Evolutionary conservation across 495 filamentous ascomycete genomes (phyloP).

Genomic region (Aspergillus kassunensis): DNA sequence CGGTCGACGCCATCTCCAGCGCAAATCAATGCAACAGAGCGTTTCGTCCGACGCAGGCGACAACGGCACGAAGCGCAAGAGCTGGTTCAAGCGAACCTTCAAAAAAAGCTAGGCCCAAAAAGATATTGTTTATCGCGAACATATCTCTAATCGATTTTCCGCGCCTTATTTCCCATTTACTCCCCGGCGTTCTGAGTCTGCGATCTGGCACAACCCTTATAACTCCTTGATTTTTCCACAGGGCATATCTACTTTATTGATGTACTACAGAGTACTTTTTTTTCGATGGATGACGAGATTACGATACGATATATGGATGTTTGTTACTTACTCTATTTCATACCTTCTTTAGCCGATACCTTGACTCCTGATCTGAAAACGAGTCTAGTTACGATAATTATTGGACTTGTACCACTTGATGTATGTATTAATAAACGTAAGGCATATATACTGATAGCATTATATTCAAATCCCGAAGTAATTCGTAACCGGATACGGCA

Average conservation of each 20-base stretch:
- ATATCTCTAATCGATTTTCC: too few species aligned
- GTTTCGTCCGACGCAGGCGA: conserved; percentile 15
- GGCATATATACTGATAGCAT: neutral
- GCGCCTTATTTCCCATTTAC: too few species aligned
- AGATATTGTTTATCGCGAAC: neutral
- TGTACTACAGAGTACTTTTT: too few species aligned
- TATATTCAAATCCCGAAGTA: neutral
- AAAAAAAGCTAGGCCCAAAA: conserved; percentile 52
- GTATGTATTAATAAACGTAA: neutral
- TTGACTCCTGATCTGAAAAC: too few species aligned
- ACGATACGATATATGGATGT: conserved; percentile 24
- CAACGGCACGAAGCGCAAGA: conserved; percentile 68
- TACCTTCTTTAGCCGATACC: too few species aligned
- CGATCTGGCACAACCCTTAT: too few species aligned
- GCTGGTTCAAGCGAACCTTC: conserved; percentile 81
- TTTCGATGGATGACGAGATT: conserved; percentile 29
- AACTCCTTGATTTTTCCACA: too few species aligned
- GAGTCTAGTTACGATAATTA: too few species aligned
- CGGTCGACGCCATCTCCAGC: conserved; percentile 27
- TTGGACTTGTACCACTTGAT: neutral
- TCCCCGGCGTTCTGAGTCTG: conserved; percentile 20
- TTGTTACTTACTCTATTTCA: conserved; percentile 10
- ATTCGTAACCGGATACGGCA: too few species aligned
- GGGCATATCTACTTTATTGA: too few species aligned
- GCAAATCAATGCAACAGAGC: conserved; percentile 18